Evolutionary conservation across 2,329 filamentous ascomycete species (phyloP).

Genomic region (Pseudopyricularia cyperi): DNA sequence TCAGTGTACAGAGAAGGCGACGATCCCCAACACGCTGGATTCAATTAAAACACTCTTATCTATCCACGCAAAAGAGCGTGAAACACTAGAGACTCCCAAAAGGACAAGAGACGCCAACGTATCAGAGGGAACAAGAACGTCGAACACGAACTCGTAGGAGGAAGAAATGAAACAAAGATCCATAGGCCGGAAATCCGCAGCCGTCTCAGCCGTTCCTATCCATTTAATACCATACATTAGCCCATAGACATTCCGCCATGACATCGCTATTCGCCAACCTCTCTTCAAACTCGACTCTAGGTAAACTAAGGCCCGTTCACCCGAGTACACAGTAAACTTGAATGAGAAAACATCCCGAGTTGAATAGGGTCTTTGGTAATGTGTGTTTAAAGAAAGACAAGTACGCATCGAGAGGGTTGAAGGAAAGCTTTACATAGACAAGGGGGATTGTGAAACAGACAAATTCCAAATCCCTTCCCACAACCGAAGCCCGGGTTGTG

Average conservation of each 20-base stretch:
- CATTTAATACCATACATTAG: no score
- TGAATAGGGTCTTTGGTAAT: not conserved
- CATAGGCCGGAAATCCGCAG: not conserved
- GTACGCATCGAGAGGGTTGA: not conserved
- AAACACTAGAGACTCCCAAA: not conserved
- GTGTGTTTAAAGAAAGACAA: slow-evolving; percentile 2
- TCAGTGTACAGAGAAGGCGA: no score
- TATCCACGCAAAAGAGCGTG: not conserved
- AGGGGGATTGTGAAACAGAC: not conserved
- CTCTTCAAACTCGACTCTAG: not conserved
- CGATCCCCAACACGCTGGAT: no score
- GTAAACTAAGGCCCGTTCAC: not conserved
- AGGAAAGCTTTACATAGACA: not conserved
- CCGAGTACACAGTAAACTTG: not conserved
- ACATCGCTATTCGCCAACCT: no score
- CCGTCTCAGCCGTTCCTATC: no score
- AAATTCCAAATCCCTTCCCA: not conserved
- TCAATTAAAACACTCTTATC: not conserved
- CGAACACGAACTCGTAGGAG: not conserved
- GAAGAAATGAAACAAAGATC: not conserved
- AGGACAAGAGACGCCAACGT: not conserved
- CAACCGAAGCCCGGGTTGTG: no score
- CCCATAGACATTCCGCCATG: no score
- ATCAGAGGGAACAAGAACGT: not conserved
- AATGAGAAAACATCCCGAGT: not conserved